phyloP scores from a whole-genome alignment of 2,329 filamentous ascomycete species.

The Sporothrix mexicana region DNA sequence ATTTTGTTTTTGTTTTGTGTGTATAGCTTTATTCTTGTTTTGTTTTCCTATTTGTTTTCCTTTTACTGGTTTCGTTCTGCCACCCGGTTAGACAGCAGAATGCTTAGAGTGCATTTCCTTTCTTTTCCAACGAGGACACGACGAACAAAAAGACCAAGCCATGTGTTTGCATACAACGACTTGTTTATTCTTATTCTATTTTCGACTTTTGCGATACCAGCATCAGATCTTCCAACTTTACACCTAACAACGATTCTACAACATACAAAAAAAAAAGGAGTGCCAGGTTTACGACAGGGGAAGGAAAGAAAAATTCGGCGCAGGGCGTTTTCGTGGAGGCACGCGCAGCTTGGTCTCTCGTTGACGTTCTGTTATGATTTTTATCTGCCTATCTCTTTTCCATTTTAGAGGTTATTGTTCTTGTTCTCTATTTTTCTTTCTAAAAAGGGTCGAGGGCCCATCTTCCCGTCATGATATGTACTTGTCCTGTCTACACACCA shows the following conservation, averaged over 20 bases:
- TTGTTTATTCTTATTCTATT: slow-evolving; percentile 16
- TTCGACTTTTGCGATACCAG: background rate
- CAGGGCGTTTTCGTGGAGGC: slow-evolving; percentile 17
- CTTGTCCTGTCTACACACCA: slow-evolving; percentile 14
- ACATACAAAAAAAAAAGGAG: slow-evolving; percentile 24
- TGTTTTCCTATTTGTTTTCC: background rate
- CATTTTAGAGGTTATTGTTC: background rate
- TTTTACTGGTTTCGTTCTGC: slow-evolving; percentile 27
- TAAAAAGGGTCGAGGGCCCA: background rate
- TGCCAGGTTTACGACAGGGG: background rate
- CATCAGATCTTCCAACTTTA: background rate
- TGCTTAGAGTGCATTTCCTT: slow-evolving; percentile 35
- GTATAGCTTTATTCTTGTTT: background rate
- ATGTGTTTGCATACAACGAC: slow-evolving; percentile 26
- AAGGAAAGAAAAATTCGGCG: background rate
- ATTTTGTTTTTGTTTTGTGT: background rate
- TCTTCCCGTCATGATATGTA: slow-evolving; percentile 22
- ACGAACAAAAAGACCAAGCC: slow-evolving; percentile 23
- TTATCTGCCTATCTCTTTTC: slow-evolving; percentile 3
- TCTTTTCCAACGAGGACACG: slow-evolving; percentile 32
- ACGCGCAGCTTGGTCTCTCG: background rate
- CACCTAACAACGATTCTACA: background rate
- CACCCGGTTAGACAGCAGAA: slow-evolving; percentile 35
- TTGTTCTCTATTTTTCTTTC: background rate
- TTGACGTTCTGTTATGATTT: background rate